Percentiles rank a stretch among this genome's conserved stretches.
phyloP scores from a whole-genome alignment of 2,329 filamentous ascomycete genomes.

The Rutstroemia sp. region DNA sequence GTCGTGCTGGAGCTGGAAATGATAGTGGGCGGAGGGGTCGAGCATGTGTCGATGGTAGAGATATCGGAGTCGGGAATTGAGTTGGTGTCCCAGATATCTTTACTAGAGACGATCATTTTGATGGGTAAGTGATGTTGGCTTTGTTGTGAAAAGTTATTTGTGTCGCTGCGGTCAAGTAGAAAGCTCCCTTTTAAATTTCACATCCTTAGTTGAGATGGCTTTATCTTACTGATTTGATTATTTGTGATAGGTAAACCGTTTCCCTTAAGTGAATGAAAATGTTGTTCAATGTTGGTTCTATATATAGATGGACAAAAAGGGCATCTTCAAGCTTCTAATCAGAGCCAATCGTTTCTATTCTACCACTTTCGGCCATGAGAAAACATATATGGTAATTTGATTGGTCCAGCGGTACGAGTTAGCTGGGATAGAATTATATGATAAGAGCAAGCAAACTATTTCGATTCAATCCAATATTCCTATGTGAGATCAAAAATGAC shows the following conservation, averaged over 20 bases:
- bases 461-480: too few relatives aligned
- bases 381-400: neutral
- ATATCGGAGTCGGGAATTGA: neutral
- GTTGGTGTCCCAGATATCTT: neutral
- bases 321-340: neutral
- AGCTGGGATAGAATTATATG: too few relatives aligned
- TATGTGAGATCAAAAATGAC: too few relatives aligned
- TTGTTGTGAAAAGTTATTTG: neutral
- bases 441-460: too few relatives aligned
- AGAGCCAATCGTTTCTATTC: neutral
- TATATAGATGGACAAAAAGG: too few relatives aligned
- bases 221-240: neutral
- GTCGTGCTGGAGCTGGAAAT: neutral
- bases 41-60: neutral
- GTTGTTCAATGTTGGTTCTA: too few relatives aligned
- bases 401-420: too few relatives aligned
- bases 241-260: neutral
- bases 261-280: neutral
- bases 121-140: neutral
- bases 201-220: neutral
- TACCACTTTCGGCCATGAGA: neutral
- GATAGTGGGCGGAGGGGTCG: neutral
- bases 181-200: neutral
- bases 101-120: neutral
- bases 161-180: neutral